These are phyloP conservation scores for Macrocystidia cucumis DNA, from an alignment of 1,284 basidiomycete species.

Conservation along the genomic window DNA sequence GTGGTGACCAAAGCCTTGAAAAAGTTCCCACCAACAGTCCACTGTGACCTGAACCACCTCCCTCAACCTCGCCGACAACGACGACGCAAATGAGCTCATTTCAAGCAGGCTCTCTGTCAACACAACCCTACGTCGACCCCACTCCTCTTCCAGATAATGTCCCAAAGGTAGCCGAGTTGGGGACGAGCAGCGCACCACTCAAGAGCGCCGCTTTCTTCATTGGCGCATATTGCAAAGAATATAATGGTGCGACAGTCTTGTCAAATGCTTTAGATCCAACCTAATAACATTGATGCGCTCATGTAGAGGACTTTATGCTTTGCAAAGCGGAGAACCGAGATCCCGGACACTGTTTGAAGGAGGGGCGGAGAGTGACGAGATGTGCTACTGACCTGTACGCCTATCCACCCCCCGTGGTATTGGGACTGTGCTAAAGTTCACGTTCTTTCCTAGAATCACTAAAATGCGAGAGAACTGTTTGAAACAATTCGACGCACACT, in stretches of 20 bases:
- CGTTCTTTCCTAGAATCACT: conserved; percentile 54
- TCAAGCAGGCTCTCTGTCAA: conserved; percentile 23
- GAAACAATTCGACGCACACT: conserved; percentile 87
- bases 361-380: conserved; percentile 92
- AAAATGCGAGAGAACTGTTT: conserved; percentile 94
- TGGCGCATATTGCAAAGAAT: conserved; percentile 92
- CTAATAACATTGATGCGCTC: too few species aligned
- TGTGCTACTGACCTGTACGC: conserved; percentile 93
- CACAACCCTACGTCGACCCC: conserved; percentile 32
- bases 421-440: background rate
- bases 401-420: background rate
- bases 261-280: too few species aligned
- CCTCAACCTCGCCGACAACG: conserved; percentile 11
- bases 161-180: conserved; percentile 88
- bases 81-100: conserved; percentile 43
- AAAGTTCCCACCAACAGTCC: conserved; percentile 17
- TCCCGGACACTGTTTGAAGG: conserved; percentile 91
- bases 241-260: conserved; percentile 72
- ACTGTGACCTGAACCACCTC: too few species aligned
- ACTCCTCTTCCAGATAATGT: conserved; percentile 68
- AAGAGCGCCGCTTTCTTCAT: conserved; percentile 98
- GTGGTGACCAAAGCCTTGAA: conserved; percentile 5
- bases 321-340: conserved; percentile 92
- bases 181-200: conserved; percentile 87
- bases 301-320: conserved; percentile 96